A percentile compares a stretch with the other conserved stretches of the same genome.
Conservation (phyloP, 805 yeast species). For the Suhomyces prunicola region DNA sequence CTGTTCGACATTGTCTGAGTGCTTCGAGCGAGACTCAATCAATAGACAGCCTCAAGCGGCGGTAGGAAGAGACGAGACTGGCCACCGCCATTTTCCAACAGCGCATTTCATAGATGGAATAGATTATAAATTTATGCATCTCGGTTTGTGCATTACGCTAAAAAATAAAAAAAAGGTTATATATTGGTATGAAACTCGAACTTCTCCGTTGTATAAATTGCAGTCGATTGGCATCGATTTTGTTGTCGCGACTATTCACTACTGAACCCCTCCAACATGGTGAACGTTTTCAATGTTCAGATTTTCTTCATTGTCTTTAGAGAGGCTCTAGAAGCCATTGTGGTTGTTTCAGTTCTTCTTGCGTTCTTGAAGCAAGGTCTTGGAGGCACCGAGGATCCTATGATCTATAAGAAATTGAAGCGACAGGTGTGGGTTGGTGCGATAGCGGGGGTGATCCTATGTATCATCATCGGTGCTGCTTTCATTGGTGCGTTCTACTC, state of each 20-base stretch:
- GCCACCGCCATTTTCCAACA: neutral
- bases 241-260: neutral
- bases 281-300: slow-evolving; percentile 23
- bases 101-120: neutral
- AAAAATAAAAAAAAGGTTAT: neutral
- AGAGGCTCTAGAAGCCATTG: slow-evolving; percentile 25
- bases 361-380: slow-evolving; percentile 28
- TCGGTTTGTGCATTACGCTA: neutral
- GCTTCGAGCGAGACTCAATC: too few species aligned
- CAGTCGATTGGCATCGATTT: neutral
- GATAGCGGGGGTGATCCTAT: slow-evolving; percentile 16
- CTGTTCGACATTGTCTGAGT: too few species aligned
- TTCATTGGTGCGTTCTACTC: slow-evolving; percentile 24
- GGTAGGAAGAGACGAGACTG: too few species aligned
- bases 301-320: slow-evolving; percentile 25
- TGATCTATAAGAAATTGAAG: slow-evolving; percentile 15
- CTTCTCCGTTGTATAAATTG: neutral
- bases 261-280: slow-evolving; percentile 14
- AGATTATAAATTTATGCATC: neutral
- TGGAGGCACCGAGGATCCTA: slow-evolving; percentile 20
- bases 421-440: slow-evolving; percentile 24
- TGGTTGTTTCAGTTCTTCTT: slow-evolving; percentile 26
- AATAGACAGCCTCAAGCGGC: too few species aligned
- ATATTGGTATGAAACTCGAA: neutral
- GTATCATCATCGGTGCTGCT: slow-evolving; percentile 21